Percentiles rank a stretch among this genome's conserved stretches.
These are phyloP conservation scores for Aspergillus awamori DNA, from an alignment of 2,329 filamentous ascomycete genomes.

Conservation along the genomic window DNA sequence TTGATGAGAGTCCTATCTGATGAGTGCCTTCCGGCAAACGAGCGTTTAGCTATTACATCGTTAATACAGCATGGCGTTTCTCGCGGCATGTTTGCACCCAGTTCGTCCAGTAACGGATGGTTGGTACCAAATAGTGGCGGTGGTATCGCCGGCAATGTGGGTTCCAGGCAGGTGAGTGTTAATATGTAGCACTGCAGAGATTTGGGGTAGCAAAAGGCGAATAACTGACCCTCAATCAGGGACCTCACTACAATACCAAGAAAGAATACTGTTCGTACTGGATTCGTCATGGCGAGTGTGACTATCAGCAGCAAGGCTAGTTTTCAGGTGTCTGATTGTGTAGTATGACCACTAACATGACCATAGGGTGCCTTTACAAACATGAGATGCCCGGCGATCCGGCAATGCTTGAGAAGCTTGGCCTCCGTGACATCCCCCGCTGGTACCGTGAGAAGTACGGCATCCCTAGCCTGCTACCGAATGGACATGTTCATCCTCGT, in stretches of 20 bases:
- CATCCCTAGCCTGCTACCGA: conserved; percentile 32
- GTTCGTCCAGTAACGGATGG: conserved; percentile 18
- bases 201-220: not conserved
- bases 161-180: conserved; percentile 26
- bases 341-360: conserved; percentile 1
- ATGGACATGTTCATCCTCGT: conserved; percentile 23
- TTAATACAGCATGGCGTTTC: conserved; percentile 25
- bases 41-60: conserved; percentile 27
- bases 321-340: not conserved
- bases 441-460: conserved; percentile 59
- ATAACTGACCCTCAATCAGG: conserved; percentile 16
- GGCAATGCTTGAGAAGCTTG: conserved; percentile 67
- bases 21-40: conserved; percentile 20
- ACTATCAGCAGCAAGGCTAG: conserved; percentile 73
- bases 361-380: conserved; percentile 75
- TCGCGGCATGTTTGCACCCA: conserved; percentile 22
- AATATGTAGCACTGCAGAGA: not conserved
- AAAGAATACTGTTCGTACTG: conserved; percentile 89
- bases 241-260: conserved; percentile 37
- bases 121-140: conserved; percentile 20
- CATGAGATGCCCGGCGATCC: conserved; percentile 82
- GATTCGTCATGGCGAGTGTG: conserved; percentile 83
- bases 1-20: conserved; percentile 28
- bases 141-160: conserved; percentile 14
- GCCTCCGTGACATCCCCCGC: conserved; percentile 60